phyloP scores from a whole-genome alignment of 2,329 filamentous ascomycete species.

The Aspergillus sp. region DNA sequence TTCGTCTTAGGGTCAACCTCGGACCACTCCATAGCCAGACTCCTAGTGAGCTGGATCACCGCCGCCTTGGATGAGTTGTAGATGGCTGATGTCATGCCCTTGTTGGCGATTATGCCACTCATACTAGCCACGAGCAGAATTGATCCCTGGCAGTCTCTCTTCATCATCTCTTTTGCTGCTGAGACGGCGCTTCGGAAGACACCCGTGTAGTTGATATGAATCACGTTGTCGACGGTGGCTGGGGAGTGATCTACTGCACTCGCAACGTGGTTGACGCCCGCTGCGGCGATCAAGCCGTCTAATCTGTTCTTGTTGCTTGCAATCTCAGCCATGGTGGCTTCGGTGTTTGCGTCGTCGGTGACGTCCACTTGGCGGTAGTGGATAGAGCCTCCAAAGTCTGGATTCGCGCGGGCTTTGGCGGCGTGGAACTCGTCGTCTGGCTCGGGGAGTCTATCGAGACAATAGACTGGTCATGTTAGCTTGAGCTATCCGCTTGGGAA shows the following conservation, averaged over 20 bases:
- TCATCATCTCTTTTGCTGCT: slow-evolving; percentile 53
- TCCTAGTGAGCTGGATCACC: slow-evolving; percentile 57
- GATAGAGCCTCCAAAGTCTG: slow-evolving; percentile 45
- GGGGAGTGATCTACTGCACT: slow-evolving; percentile 47
- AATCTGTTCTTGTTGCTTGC: slow-evolving; percentile 40
- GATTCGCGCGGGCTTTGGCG: slow-evolving; percentile 42
- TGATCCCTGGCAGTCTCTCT: slow-evolving; percentile 52
- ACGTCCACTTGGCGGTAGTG: slow-evolving; percentile 55
- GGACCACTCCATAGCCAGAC: slow-evolving; percentile 57
- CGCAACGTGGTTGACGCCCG: slow-evolving; percentile 49
- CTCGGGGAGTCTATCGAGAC: slow-evolving; percentile 49
- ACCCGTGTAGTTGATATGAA: slow-evolving; percentile 56
- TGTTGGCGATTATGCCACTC: slow-evolving; percentile 56
- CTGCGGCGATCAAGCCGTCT: slow-evolving; percentile 49
- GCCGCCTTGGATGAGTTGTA: slow-evolving; percentile 62
- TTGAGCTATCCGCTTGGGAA: background rate
- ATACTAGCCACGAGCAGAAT: slow-evolving; percentile 58
- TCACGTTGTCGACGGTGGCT: slow-evolving; percentile 47
- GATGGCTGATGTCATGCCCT: slow-evolving; percentile 47
- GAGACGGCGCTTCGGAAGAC: slow-evolving; percentile 54
- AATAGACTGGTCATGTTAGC: slow-evolving; percentile 45
- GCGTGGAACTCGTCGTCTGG: slow-evolving; percentile 49
- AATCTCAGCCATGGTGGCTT: slow-evolving; percentile 40
- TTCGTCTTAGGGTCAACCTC: slow-evolving; percentile 26
- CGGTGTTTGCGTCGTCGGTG: slow-evolving; percentile 42